Conservation (phyloP, 2,329 filamentous ascomycete species). For the Cladophialophora bantiana region DNA sequence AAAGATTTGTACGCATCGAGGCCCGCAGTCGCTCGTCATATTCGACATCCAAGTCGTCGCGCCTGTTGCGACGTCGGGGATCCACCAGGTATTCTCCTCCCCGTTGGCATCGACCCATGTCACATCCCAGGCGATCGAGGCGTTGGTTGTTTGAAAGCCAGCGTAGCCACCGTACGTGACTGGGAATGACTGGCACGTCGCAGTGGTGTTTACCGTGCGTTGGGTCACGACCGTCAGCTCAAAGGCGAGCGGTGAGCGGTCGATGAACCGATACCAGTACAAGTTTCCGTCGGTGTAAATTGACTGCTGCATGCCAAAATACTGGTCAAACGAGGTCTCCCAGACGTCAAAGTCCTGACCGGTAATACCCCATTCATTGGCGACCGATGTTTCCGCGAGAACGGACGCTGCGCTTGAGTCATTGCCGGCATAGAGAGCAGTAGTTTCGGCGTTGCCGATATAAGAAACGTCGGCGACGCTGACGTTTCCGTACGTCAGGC, state of each 20-base stretch:
- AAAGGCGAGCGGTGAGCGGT: constrained; percentile 20
- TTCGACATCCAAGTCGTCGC: constrained; percentile 35
- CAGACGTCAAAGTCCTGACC: constrained; percentile 27
- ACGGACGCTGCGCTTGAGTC: not conserved
- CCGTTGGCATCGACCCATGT: constrained; percentile 28
- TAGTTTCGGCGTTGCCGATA: constrained; percentile 27
- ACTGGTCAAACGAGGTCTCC: constrained; percentile 6
- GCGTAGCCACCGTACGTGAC: constrained; percentile 31
- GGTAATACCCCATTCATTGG: constrained; percentile 28
- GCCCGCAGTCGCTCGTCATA: constrained; percentile 27
- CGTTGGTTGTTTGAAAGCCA: constrained; percentile 27
- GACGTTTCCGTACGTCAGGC: constrained; percentile 26
- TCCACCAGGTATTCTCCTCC: constrained; percentile 8
- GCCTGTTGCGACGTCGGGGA: constrained; percentile 26
- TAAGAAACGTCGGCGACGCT: constrained; percentile 30
- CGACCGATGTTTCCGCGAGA: constrained; percentile 15
- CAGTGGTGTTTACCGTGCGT: constrained; percentile 33
- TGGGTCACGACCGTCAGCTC: not conserved
- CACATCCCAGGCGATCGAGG: constrained; percentile 11
- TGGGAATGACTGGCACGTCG: constrained; percentile 26
- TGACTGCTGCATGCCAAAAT: constrained; percentile 4
- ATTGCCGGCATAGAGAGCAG: constrained; percentile 21
- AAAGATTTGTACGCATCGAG: constrained; percentile 30
- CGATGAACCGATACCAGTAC: constrained; percentile 36
- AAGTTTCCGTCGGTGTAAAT: constrained; percentile 56